Evolutionary conservation across 2,329 filamentous ascomycete species (phyloP), one percentile per base, ranked within the genome.

Genomic region (Fusarium buxicola): DNA sequence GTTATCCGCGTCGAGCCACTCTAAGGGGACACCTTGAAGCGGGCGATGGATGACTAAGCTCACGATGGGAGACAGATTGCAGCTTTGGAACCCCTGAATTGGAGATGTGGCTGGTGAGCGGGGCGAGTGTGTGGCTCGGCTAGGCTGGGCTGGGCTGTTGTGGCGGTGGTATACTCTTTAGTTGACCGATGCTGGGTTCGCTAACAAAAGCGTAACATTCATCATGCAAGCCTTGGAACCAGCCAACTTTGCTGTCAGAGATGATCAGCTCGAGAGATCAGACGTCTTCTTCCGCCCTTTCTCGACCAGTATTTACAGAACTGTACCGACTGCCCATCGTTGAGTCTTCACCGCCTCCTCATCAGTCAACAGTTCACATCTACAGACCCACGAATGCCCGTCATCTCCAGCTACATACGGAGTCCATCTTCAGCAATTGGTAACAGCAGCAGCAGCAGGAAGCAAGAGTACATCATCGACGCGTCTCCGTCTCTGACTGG

Each of bases 21-120:
- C 49, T 50, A 62, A 67, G 54, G 69, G 63, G 66, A 67, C 66
- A 71, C 66, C 62, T 69, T 59, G 63, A 63, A 62, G 40, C 45
- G 58, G 51, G 57, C 38, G 61, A 64, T 59, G 55, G 49, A 56
- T 66, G 63, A 66, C 63, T 66, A 66, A 66, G 63, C 63, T 34
- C 49, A 30, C 53, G 46, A 68, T 65, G 46, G 58, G 59, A 65
- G 63, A 52, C 67, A 69, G 66, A 69, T 69, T 69, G 66, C 66
- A 69, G 50, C 11, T 58, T 58, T 15, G 9, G 27, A 44, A 32
- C 55, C 69, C 69, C 69, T 71, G 69, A 68, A 50, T 55, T 39
- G 8, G 13, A 18, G 6, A 0, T 55, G 68, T 71, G 68, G 68
- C 68, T 60, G 18, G 44, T 65, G 53, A 16, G 35, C 15, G 5